Conservation (phyloP, 768 basidiomycete genomes). For the Erythrobasidium yunnanense region DNA sequence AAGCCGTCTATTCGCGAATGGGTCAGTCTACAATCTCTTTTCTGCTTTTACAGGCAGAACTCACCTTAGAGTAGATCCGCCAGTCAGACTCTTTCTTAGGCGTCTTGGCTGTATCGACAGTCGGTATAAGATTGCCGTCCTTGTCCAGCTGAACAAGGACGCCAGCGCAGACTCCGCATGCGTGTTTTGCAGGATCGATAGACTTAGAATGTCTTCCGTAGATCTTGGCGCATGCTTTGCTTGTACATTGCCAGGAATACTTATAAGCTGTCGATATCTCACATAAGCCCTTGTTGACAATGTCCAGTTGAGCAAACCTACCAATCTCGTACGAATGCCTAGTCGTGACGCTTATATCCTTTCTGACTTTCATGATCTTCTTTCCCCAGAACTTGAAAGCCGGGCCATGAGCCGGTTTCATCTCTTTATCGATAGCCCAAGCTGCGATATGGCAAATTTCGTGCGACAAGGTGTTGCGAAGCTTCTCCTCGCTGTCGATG, state of each 20-base stretch:
- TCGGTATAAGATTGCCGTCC: not conserved
- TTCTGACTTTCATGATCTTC: conserved; percentile 35
- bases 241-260: conserved; percentile 31
- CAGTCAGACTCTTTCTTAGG: conserved; percentile 15
- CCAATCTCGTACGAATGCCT: conserved; percentile 44
- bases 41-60: not conserved
- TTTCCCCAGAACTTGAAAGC: conserved; percentile 41
- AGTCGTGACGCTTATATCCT: conserved; percentile 39
- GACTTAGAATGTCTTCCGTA: conserved; percentile 35
- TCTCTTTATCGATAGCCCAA: conserved; percentile 43
- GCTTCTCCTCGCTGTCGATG: conserved; percentile 42
- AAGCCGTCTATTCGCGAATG: not conserved
- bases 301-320: conserved; percentile 39
- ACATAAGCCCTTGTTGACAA: conserved; percentile 35
- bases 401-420: conserved; percentile 43
- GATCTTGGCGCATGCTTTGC: not conserved
- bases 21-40: not conserved
- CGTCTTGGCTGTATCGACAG: not conserved
- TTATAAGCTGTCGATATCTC: conserved; percentile 41
- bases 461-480: conserved; percentile 44
- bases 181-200: conserved; percentile 40
- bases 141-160: not conserved
- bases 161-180: conserved; percentile 41
- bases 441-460: conserved; percentile 46
- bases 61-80: conserved; percentile 7